Percentiles rank a stretch among this genome's conserved stretches.
Conservation (phyloP, 768 basidiomycete species). For the Macrolepiota albuminosa region DNA sequence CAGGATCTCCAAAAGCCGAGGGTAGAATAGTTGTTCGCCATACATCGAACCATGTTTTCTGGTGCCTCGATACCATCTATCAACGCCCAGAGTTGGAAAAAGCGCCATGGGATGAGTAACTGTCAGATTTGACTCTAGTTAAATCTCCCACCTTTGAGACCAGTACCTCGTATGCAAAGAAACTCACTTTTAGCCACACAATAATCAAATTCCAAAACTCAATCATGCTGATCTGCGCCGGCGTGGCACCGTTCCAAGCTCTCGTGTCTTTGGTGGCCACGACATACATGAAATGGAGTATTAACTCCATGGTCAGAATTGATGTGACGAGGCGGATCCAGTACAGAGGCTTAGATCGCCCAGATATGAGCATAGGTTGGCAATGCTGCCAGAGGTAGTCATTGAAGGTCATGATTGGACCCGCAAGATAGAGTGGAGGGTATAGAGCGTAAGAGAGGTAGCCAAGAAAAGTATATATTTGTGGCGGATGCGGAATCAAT, state of each 20-base stretch:
- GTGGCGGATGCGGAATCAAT: constrained; percentile 46
- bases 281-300: constrained; percentile 94
- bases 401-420: constrained; percentile 95
- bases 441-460: constrained; percentile 88
- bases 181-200: constrained; percentile 87
- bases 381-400: constrained; percentile 90
- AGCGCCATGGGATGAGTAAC: constrained; percentile 94
- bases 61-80: constrained; percentile 87
- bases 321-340: constrained; percentile 64
- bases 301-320: constrained; percentile 82
- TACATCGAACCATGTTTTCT: constrained; percentile 98
- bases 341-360: constrained; percentile 46
- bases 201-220: constrained; percentile 97
- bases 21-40: constrained; percentile 95
- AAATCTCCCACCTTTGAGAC: background rate
- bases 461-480: constrained; percentile 62
- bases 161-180: background rate
- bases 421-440: constrained; percentile 91
- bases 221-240: constrained; percentile 83
- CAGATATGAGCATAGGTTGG: constrained; percentile 45
- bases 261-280: constrained; percentile 91
- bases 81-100: constrained; percentile 93
- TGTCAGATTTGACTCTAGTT: constrained; percentile 24
- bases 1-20: constrained; percentile 94
- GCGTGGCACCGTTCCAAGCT: constrained; percentile 76